Base-by-base conservation (phyloP, 2,329 filamentous ascomycete species). In the Aspergillus bombycis region DNA sequence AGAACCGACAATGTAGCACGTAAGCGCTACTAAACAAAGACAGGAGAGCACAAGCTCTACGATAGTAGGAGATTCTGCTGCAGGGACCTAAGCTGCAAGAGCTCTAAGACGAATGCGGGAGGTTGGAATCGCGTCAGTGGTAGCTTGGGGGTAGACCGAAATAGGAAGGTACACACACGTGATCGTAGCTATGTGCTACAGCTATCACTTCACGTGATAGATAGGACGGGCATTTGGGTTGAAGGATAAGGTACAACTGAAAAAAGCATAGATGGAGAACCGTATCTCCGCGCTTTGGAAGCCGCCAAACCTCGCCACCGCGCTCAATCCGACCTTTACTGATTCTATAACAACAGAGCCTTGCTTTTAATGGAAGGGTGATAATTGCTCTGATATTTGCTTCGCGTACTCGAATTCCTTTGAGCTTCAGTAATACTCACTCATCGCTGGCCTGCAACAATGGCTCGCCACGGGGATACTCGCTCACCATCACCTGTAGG, bases 401-500 rank as follows among this genome's bases (percentile, higher is more conserved):
- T 61, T 66, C 64, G 64, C 64, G 65, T 63, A 57, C 65, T 68
- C 68, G 67, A 71, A 72, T 70, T 70, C 67, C 72, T 67, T 72
- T 69, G 74, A 72, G 71, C 72, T 69, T 67, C 75, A 78, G 79
- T 81, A 81, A 80, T 76, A 79, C 79, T 80, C 79, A 81, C 78
- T 80, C 72, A 79, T 79, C 75, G 78, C 84, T 83, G 80, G 82
- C 83, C 78, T 82, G 79, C 80, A 81, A 81, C 73, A 78, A 86
- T 86, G 85, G 84, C 83, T 83, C 84, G 84, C 79, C 83, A 84
- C 79, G 85, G 84, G 83, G 84, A 86, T 79, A 83, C 83, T 83
- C 85, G 91, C 91, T 94, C 91, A 94, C 92, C 91, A 91, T 93
- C 90, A 89, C 91, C 91, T 89, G 89, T 90, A 93, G 91, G 91